Percentiles rank a stretch among this genome's conserved stretches.
phyloP scores from a whole-genome alignment of 768 basidiomycete genomes.

The Panus rudis region DNA sequence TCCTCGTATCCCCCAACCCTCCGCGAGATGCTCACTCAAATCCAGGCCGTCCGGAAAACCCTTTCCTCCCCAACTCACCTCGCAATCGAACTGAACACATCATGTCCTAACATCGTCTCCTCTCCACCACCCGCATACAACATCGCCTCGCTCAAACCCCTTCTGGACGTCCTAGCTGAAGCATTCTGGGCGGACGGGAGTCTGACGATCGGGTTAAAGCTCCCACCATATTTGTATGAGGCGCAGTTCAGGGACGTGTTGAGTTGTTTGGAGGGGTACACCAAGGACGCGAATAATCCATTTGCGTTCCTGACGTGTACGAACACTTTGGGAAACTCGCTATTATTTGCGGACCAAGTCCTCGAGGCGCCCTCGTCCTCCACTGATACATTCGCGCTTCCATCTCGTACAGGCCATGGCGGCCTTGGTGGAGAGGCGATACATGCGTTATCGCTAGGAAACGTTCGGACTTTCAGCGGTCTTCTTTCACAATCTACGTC shows the following conservation, averaged over 20 bases:
- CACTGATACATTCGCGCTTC: constrained; percentile 44
- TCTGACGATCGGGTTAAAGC: constrained; percentile 67
- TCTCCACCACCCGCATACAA: constrained; percentile 64
- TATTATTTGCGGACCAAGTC: constrained; percentile 56
- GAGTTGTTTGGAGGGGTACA: constrained; percentile 36
- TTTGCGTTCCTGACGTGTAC: constrained; percentile 75
- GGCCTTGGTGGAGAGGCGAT: constrained; percentile 74
- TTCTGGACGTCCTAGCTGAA: constrained; percentile 49
- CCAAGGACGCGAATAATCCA: constrained; percentile 32
- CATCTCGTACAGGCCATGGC: constrained; percentile 54
- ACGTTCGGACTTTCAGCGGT: constrained; percentile 54
- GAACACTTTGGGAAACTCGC: constrained; percentile 69
- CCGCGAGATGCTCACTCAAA: constrained; percentile 44
- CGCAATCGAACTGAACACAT: constrained; percentile 77
- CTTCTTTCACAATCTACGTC: too few relatives aligned
- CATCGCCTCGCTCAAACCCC: constrained; percentile 39
- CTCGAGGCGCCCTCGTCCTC: constrained; percentile 9
- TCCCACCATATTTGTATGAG: constrained; percentile 65
- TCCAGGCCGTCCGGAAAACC: constrained; percentile 49
- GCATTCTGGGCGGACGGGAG: constrained; percentile 42
- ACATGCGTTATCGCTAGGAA: constrained; percentile 74
- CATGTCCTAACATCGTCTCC: constrained; percentile 70
- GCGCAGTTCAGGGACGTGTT: constrained; percentile 56
- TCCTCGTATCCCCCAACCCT: constrained; percentile 49
- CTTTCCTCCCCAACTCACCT: constrained; percentile 32